A percentile compares a stretch with the other conserved stretches of the same genome.
phyloP scores from a whole-genome alignment of 768 basidiomycete species.

The Calocybe indica region DNA sequence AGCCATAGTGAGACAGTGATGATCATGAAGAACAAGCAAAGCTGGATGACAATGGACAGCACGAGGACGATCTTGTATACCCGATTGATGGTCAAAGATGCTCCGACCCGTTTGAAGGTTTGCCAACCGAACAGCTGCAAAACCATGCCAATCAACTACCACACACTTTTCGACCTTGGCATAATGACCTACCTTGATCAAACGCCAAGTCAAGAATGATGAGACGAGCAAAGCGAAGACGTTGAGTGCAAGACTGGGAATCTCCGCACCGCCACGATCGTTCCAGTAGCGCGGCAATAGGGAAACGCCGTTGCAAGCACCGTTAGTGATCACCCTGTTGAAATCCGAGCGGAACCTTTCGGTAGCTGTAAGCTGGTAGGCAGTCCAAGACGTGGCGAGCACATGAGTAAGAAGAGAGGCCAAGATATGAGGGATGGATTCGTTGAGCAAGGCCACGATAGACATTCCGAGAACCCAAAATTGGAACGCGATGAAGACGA shows the following conservation, averaged over 20 bases:
- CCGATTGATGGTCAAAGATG: conserved; percentile 65
- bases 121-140: conserved; percentile 74
- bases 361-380: conserved; percentile 59
- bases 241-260: conserved; percentile 60
- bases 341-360: conserved; percentile 52
- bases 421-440: conserved; percentile 77
- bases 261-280: conserved; percentile 52
- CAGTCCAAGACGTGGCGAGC: conserved; percentile 68
- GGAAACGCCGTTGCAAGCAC: conserved; percentile 51
- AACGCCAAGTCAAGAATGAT: conserved; percentile 61
- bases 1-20: conserved; percentile 69
- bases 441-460: conserved; percentile 62
- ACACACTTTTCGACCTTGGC: too few relatives aligned
- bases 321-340: conserved; percentile 48
- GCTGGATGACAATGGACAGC: conserved; percentile 66
- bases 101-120: conserved; percentile 83
- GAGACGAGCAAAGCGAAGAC: conserved; percentile 53
- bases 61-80: conserved; percentile 68
- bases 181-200: conserved; percentile 52
- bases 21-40: conserved; percentile 75
- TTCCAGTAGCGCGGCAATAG: conserved; percentile 65
- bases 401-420: conserved; percentile 71
- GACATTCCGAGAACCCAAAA: conserved; percentile 80
- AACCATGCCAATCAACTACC: neutral
- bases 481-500: conserved; percentile 74